Percentiles rank a stretch among this genome's conserved stretches.
Evolutionary conservation across 371 early-diverging fungal species (phyloP).

Genomic region (Syncephalastrum sp.): DNA sequence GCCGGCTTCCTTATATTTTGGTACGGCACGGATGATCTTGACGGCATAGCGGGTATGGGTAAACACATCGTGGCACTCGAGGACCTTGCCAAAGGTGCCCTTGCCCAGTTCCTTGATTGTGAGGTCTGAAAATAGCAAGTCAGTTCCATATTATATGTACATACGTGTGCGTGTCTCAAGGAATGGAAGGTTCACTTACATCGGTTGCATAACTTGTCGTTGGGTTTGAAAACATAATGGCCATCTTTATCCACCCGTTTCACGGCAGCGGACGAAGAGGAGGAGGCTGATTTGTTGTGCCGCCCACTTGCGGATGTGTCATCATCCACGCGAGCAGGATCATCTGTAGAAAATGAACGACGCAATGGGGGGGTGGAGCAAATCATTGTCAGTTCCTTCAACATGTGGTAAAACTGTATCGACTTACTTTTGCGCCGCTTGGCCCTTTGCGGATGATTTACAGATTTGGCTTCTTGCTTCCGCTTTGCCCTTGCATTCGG

Average conservation of each 20-base stretch:
- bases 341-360: no score
- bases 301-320: no score
- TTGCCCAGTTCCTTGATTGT: constrained; percentile 87
- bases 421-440: no score
- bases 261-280: no score
- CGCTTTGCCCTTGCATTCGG: no score
- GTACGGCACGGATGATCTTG: constrained; percentile 86
- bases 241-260: constrained; percentile 78
- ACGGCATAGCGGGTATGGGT: constrained; percentile 59
- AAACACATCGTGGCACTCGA: constrained; percentile 78
- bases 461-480: no score
- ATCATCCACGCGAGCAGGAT: no score
- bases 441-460: no score
- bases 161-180: neutral
- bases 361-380: no score
- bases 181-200: constrained; percentile 48
- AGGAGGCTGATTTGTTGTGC: no score
- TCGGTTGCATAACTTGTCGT: constrained; percentile 71
- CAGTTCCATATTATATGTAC: neutral
- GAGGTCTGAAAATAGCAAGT: constrained; percentile 50
- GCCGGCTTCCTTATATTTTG: constrained; percentile 88
- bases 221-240: constrained; percentile 79
- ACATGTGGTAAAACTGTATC: no score
- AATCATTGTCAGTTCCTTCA: no score
- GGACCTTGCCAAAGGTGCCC: constrained; percentile 97